Base-by-base conservation (phyloP, 306 rosid species). In the Styphnolobium japonicum region DNA sequence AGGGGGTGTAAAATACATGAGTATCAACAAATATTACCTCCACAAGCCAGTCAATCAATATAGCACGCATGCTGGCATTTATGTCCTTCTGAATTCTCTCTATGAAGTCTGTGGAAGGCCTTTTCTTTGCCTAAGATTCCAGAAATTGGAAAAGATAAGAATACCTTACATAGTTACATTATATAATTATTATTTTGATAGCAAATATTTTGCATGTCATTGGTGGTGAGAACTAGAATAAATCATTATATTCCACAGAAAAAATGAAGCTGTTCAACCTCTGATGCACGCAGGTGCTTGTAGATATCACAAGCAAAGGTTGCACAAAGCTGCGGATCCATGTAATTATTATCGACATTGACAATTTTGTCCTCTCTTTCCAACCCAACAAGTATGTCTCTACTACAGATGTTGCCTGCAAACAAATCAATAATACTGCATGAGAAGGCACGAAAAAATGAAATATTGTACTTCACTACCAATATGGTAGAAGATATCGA, bases 281-380 rank as follows among this genome's bases (percentile, higher is more conserved):
- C 98, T 60, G 98, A 90, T 33, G 94, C 94, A 21, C 97, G 97
- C 51, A 92, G 82, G 71, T 95, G 97, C 86, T 90, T 88, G 92
- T 95, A 95, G 73, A 95, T 95, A 61, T 95, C 98, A 89, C 98
- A 92, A 80, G 98, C 98, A 81, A 87, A 85, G 49, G 98, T 75
- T 23, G 98, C 92, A 86, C 98, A 95, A 7, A 90, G 86, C 80
- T 92, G 98, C 0, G 98, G 98, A 84, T 95, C 98, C 83, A 71
- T 81, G 85, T 78, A 84, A 80, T 87, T 78, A 7, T 76, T 86
- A 82, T 95, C 98, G 0, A 95, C 82, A 83, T 90, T 85, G 16
- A 87, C 85, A 73, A 90, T 37, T 18, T 82, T 82, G 49, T 86
- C 87, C 23, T 88, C 91, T 12, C 81, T 85, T 77, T 90, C 96